phyloP scores from a whole-genome alignment of 768 basidiomycete genomes.

The Macrocybe gigantea region DNA sequence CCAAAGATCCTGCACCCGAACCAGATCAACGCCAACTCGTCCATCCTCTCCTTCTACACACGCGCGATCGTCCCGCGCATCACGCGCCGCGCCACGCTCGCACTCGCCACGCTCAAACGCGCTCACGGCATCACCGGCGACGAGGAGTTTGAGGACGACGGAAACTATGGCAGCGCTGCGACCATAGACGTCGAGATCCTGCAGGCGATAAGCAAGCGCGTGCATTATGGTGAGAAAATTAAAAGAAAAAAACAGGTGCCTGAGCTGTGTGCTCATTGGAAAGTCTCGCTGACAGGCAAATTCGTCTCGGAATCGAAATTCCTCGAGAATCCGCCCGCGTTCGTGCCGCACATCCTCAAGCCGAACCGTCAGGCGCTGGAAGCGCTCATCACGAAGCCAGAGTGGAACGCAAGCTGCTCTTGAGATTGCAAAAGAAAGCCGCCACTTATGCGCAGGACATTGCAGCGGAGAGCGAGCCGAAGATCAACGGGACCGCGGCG shows the following conservation, averaged over 20 bases:
- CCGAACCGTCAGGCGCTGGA: conserved; percentile 77
- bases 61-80: conserved; percentile 86
- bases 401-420: conserved; percentile 81
- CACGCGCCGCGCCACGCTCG: conserved; percentile 62
- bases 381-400: conserved; percentile 93
- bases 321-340: conserved; percentile 73
- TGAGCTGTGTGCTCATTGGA: background rate
- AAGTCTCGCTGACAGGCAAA: conserved; percentile 60
- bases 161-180: conserved; percentile 95
- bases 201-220: conserved; percentile 97
- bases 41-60: conserved; percentile 88
- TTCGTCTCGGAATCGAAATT: conserved; percentile 99
- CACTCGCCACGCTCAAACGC: conserved; percentile 61
- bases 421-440: conserved; percentile 82
- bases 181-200: conserved; percentile 94
- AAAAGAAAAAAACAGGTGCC: no score
- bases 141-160: conserved; percentile 83
- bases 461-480: conserved; percentile 50
- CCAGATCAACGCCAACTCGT: conserved; percentile 78
- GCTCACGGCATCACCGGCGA: conserved; percentile 60
- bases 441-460: conserved; percentile 79
- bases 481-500: conserved; percentile 23
- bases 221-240: conserved; percentile 80
- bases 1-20: conserved; percentile 78
- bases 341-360: conserved; percentile 85